phyloP scores from a whole-genome alignment of 75 land plant species.

The Chamaecyparis obtusa region DNA sequence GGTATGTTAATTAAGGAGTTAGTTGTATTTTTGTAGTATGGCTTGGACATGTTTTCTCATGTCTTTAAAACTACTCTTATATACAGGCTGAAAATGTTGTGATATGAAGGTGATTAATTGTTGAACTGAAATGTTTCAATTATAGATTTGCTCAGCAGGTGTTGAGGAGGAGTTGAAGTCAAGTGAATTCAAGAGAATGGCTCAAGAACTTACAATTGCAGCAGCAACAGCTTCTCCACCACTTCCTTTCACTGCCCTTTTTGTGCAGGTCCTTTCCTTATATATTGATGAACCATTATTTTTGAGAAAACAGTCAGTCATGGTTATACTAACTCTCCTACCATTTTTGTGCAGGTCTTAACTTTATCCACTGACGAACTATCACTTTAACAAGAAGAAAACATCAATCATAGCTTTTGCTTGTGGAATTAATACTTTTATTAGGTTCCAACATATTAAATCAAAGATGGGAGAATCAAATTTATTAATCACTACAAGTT shows the following conservation, averaged over 20 bases:
- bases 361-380: neutral
- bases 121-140: neutral
- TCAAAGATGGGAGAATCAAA: neutral
- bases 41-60: neutral
- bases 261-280: constrained; percentile 65
- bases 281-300: neutral
- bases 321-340: constrained; percentile 62
- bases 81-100: neutral
- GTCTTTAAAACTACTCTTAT: neutral
- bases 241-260: constrained; percentile 73
- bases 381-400: neutral
- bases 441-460: neutral
- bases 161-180: constrained; percentile 41
- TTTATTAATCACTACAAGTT: neutral
- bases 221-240: constrained; percentile 57
- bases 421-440: neutral
- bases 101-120: neutral
- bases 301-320: neutral
- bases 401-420: neutral
- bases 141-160: constrained; percentile 70
- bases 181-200: constrained; percentile 60
- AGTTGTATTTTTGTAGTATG: neutral
- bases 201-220: constrained; percentile 43
- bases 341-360: constrained; percentile 75
- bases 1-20: constrained; percentile 21